Evolutionary conservation across 2,329 filamentous ascomycete species (phyloP), one percentile per base, ranked within the genome.

Genomic region (Fragosphaeria purpurea): DNA sequence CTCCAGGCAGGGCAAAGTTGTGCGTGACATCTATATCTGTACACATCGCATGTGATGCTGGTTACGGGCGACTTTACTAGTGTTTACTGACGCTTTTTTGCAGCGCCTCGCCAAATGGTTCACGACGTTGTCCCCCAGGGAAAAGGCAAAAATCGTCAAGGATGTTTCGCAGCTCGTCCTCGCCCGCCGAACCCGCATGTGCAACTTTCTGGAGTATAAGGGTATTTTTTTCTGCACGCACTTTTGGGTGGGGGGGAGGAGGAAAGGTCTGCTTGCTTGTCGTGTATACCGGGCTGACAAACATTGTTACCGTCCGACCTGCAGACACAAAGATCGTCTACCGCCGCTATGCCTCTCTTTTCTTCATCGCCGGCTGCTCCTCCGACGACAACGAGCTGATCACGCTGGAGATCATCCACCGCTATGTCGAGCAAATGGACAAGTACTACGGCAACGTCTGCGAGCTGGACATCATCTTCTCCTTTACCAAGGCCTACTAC

Each of bases 361-460:
- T 97, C 77, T 98, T 98, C 77, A 98, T 98, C 67, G 90, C 91
- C 63, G 93, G 93, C 62, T 95, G 89, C 73, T 85, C 89, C 49
- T 90, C 90, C n/a, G 89, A 88, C 56, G 93, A 98, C 70, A 98
- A 98, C 70, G 93, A 98, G 67, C 75, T 98, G 64, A 96, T 97
- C 67, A 95, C 88, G 31, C 88, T 98, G 65, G 93, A 98, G 70
- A 89, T 98, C 65, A 94, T 98, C 62, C 93, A 98, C 70, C 88
- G 93, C 70, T 98, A 98, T 67, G 93, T 98, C 65, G 93, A 98
- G 70, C 93, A 98, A 72, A 98, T 98, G 93, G 93, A 98, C 77
- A 98, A 98, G 70, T 98, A 98, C 75, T 98, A 97, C 69, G 93
- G 93, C 69, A 98, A 98, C 68, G 93, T 98, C 53, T 98, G 93